Base-by-base conservation (phyloP, 495 filamentous ascomycete genomes). In the Aspergillus egyptiacus region DNA sequence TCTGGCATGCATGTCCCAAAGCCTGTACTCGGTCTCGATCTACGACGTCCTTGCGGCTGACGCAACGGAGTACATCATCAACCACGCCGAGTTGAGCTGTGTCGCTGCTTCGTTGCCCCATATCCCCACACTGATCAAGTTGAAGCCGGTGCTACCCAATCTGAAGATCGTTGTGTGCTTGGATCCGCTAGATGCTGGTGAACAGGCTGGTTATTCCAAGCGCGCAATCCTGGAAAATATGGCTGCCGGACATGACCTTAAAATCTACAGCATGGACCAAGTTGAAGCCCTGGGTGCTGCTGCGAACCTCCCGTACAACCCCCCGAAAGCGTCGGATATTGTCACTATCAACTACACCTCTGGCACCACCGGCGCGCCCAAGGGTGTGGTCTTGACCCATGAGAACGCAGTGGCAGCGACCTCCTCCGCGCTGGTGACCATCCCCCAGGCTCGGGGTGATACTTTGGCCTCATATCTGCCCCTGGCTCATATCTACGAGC, bases 261-360 rank as follows among this genome's bases (percentile, higher is more conserved):
- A 81, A 42, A 85, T 98, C 51, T 82, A 87, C 61, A 84, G 81
- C 23, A 82, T 97, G 34, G 66, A 74, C 33, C 80, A 93, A 44
- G 80, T 86, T 2, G 94, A 98, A 68, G 76, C 81, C 35, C 54
- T 96, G 10, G 93, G 94, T 14, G 80, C 73, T 31, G 66, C 78
- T 17, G 78, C 81, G 5, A 83, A 83, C 23, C 76, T 80, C 25
- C 77, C 83, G 34, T 82, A 81, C 41, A 71, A 72, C 34, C 78
- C 85, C 24, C 91, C 93, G 7, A 68, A 67, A 24, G 79, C 86
- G 0, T 77, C 84, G 2, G 90, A 96, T 60, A 76, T 86, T 58
- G 75, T 95, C 47, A 97, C 93, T 25, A 90, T 98, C 69, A 98
- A 97, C 71, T 98, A 98, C 70, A 98, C 93, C 8, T 95, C 88